Percentiles rank a stretch among this genome's conserved stretches.
Evolutionary conservation across 2,329 filamentous ascomycete genomes (phyloP).

Genomic region (Aspergillus sp.): DNA sequence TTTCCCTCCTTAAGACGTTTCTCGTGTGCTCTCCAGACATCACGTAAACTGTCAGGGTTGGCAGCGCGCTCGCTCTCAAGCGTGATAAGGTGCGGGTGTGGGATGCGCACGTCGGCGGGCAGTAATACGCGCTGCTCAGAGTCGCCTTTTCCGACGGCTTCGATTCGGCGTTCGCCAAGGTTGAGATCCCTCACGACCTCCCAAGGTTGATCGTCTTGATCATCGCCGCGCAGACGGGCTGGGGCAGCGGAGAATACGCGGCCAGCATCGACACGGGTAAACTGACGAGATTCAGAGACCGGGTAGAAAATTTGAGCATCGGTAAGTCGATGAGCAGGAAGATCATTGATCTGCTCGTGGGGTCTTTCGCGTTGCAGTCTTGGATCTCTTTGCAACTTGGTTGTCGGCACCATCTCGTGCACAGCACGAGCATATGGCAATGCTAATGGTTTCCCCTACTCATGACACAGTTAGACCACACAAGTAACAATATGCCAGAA

Average conservation of each 20-base stretch:
- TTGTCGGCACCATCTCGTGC: conserved; percentile 77
- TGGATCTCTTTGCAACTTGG: conserved; percentile 47
- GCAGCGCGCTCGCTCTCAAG: conserved; percentile 51
- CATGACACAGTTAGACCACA: not conserved
- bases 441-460: conserved; percentile 72
- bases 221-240: conserved; percentile 34
- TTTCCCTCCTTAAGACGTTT: conserved; percentile 49
- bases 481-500: not conserved
- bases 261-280: conserved; percentile 68
- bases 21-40: conserved; percentile 45
- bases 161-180: conserved; percentile 40
- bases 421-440: conserved; percentile 77
- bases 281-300: conserved; percentile 65
- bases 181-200: conserved; percentile 36
- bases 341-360: conserved; percentile 68
- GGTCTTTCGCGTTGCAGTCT: conserved; percentile 42
- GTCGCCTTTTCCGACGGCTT: conserved; percentile 48
- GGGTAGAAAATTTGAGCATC: conserved; percentile 65
- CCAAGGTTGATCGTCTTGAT: conserved; percentile 34
- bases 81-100: conserved; percentile 63
- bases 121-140: conserved; percentile 57
- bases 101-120: conserved; percentile 66
- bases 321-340: conserved; percentile 62
- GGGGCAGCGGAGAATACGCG: conserved; percentile 60
- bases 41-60: conserved; percentile 38